phyloP scores from a whole-genome alignment of 176 grass and related monocot species.

The Triticum timopheevii region DNA sequence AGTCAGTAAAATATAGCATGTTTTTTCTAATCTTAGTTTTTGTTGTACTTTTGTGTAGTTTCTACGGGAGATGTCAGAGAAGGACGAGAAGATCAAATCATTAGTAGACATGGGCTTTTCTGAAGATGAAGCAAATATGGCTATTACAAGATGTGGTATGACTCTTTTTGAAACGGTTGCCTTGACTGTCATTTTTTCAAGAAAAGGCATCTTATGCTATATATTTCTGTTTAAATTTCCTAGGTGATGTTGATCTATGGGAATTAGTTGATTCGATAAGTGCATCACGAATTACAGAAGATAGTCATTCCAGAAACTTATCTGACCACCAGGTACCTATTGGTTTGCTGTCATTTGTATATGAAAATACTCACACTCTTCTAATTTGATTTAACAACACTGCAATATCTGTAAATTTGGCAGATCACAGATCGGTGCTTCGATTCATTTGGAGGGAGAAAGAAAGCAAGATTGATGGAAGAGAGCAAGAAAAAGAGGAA shows the following conservation, averaged over 20 bases:
- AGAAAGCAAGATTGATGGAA: constrained; percentile 20
- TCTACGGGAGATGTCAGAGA: constrained; percentile 52
- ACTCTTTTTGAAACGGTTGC: constrained; percentile 11
- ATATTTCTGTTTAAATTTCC: constrained; percentile 16
- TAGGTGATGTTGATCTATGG: constrained; percentile 64
- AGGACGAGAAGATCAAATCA: constrained; percentile 45
- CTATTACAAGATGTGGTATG: constrained; percentile 80
- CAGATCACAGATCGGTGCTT: background rate
- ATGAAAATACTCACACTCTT: background rate
- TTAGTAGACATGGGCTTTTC: constrained; percentile 79
- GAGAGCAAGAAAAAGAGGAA: constrained; percentile 38
- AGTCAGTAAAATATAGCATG: background rate
- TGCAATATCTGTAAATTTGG: constrained; percentile 20
- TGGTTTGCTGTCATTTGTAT: constrained; percentile 2
- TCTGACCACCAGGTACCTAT: constrained; percentile 47
- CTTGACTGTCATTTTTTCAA: background rate
- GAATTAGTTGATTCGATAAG: constrained; percentile 69
- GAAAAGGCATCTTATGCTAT: background rate
- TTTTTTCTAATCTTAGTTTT: constrained; percentile 6
- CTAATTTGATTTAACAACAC: background rate
- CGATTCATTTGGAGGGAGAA: constrained; percentile 5
- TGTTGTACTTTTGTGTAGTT: constrained; percentile 47
- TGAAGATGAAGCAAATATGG: constrained; percentile 13
- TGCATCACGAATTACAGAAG: constrained; percentile 49
- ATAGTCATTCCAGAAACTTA: constrained; percentile 6